These are phyloP conservation scores for Neostapfia colusana DNA, from an alignment of 176 grass and related monocot species.

Conservation along the genomic window DNA sequence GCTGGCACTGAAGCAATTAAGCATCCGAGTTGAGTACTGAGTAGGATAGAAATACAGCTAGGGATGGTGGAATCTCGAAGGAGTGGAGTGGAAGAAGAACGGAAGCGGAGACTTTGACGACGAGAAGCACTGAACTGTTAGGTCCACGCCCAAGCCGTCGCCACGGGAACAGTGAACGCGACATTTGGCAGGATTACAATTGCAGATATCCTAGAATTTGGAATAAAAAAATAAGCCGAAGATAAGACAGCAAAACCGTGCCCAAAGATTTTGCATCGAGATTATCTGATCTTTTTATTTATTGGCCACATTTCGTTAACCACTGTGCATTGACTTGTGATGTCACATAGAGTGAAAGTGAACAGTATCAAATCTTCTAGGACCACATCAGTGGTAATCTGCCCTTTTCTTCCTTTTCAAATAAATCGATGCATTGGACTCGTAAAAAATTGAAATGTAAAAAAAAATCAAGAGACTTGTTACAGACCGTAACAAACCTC, in stretches of 20 bases:
- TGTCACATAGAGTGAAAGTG: neutral
- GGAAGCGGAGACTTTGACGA: constrained; percentile 49
- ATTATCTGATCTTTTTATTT: neutral
- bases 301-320: neutral
- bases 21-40: constrained; percentile 4
- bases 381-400: neutral
- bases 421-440: too few relatives aligned
- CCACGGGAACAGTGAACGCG: neutral
- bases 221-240: neutral
- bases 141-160: constrained; percentile 38
- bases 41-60: constrained; percentile 14
- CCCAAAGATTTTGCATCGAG: neutral
- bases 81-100: constrained; percentile 47
- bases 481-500: too few relatives aligned
- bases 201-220: neutral
- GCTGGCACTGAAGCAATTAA: neutral
- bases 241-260: neutral
- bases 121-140: constrained; percentile 41
- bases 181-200: neutral
- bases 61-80: constrained; percentile 17
- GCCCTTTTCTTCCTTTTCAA: neutral
- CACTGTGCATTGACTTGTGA: neutral
- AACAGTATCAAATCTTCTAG: neutral
- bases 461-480: too few relatives aligned
- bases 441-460: too few relatives aligned